Evolutionary conservation across 2,329 filamentous ascomycete species (phyloP).

Genomic region (Knufia petricola): DNA sequence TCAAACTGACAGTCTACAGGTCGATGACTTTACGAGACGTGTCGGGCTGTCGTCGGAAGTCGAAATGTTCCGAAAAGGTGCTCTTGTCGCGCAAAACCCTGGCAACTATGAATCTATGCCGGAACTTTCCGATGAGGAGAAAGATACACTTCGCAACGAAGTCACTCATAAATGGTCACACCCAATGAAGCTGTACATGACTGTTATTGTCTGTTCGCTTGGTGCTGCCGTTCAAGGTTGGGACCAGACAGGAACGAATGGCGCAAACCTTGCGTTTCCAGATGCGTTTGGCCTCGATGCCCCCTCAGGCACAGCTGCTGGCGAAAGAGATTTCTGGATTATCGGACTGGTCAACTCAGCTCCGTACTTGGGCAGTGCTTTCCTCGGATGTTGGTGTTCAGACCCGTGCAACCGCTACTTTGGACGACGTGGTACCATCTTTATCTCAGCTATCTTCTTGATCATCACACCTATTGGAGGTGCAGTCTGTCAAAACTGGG

Average conservation of each 20-base stretch:
- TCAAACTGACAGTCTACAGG: slow-evolving; percentile 21
- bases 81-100: slow-evolving; percentile 25
- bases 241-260: slow-evolving; percentile 38
- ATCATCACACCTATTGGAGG: slow-evolving; percentile 25
- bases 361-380: slow-evolving; percentile 54
- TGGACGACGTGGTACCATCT: slow-evolving; percentile 25
- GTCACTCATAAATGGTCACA: slow-evolving; percentile 30
- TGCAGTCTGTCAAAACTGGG: slow-evolving; percentile 24
- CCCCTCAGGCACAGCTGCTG: slow-evolving; percentile 11
- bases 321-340: slow-evolving; percentile 30
- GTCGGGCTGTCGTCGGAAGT: slow-evolving; percentile 29
- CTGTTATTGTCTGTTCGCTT: slow-evolving; percentile 33
- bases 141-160: slow-evolving; percentile 28
- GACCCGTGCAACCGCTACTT: slow-evolving; percentile 26
- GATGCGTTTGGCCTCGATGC: slow-evolving; percentile 27
- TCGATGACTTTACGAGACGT: slow-evolving; percentile 30
- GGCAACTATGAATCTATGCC: slow-evolving; percentile 38
- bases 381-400: slow-evolving; percentile 36
- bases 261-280: slow-evolving; percentile 36
- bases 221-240: slow-evolving; percentile 36
- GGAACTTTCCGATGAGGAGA: slow-evolving; percentile 28
- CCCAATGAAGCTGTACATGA: slow-evolving; percentile 29
- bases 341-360: slow-evolving; percentile 38
- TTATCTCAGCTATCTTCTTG: slow-evolving; percentile 26
- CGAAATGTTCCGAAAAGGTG: slow-evolving; percentile 26